A percentile compares a stretch with the other conserved stretches of the same genome.
These are phyloP conservation scores for Scutellaria minor DNA, from an alignment of 257 asterid species.

Conservation along the genomic window DNA sequence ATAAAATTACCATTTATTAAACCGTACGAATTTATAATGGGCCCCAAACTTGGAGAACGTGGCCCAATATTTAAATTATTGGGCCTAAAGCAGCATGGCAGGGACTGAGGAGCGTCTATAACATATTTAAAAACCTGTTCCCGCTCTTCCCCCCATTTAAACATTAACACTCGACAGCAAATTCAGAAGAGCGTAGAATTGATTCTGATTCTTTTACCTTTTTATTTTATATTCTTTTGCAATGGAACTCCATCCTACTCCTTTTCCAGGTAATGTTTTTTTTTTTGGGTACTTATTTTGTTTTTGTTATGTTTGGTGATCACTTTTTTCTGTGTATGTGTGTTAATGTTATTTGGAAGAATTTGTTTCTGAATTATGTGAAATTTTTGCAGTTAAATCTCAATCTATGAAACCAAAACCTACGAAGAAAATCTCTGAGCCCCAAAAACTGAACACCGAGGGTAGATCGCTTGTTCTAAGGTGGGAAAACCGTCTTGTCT, in stretches of 20 bases:
- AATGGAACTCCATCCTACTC: conserved; percentile 70
- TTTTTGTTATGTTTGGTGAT: background rate
- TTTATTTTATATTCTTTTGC: conserved; percentile 18
- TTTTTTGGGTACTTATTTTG: background rate
- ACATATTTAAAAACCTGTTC: conserved; percentile 30
- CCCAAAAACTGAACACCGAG: conserved; percentile 41
- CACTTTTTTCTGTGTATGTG: background rate
- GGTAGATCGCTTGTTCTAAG: conserved; percentile 39
- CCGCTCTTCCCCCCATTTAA: conserved; percentile 41
- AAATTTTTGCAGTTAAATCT: conserved; percentile 47
- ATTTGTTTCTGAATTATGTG: background rate
- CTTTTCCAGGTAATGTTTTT: conserved; percentile 51
- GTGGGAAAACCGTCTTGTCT: conserved; percentile 32
- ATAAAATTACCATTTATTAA: no score
- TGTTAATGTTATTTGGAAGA: background rate
- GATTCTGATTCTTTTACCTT: background rate
- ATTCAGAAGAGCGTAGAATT: background rate
- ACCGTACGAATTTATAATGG: no score
- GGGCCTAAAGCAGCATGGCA: background rate
- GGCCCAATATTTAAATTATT: background rate
- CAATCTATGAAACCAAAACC: conserved; percentile 41
- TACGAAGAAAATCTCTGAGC: conserved; percentile 41
- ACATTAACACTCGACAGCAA: background rate
- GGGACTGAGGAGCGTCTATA: conserved; percentile 11
- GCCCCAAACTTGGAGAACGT: background rate